Evolutionary conservation across 2,329 filamentous ascomycete genomes (phyloP), one percentile per base, ranked within the genome.

Genomic region (Akanthomyces muscarius): DNA sequence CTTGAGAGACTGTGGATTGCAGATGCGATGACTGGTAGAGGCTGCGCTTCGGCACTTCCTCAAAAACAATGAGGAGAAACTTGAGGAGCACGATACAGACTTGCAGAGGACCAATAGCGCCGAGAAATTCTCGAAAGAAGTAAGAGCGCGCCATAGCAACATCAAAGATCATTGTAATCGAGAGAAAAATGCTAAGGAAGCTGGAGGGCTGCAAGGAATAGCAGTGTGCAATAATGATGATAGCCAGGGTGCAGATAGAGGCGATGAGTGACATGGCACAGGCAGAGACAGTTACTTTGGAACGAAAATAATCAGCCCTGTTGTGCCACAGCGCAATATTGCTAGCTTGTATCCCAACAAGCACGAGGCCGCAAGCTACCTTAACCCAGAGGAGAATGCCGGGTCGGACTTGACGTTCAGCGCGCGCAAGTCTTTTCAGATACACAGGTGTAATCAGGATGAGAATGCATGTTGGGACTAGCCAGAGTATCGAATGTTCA

Each of bases 381-480:
- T 62, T 62, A 0, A n/a, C 16, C 60, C 52, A 62, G 7, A 56
- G 42, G 4, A 62, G 23, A 4, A 23, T 3, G 5, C 60, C 52
- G 3, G 51, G 60, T 21, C n/a, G 45, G 16, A 61, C 38, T 2
- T 38, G 57, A 10, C 33, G 14, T 7, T 18, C 36, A 3, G 57
- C 45, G 5, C 36, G 33, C 7, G 16, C 6, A 5, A 52, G 18
- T 4, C 11, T 23, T 4, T 52, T 45, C 2, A 51, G 6, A 5
- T 51, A 53, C 10, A 58, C 7, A 1, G 65, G 60, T 0, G 61
- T 65, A 4, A 60, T 48, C 11, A 63, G 61, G 18, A 65, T 42
- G 0, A 72, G 4, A 10, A 62, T 4, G n/a, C 11, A 21, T 2
- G 51, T 28, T 4, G 61, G 61, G 5, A 56, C 25, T 0, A 62